Conservation (phyloP, 2,329 filamentous ascomycete genomes). For the Teratosphaeria nubilosa region DNA sequence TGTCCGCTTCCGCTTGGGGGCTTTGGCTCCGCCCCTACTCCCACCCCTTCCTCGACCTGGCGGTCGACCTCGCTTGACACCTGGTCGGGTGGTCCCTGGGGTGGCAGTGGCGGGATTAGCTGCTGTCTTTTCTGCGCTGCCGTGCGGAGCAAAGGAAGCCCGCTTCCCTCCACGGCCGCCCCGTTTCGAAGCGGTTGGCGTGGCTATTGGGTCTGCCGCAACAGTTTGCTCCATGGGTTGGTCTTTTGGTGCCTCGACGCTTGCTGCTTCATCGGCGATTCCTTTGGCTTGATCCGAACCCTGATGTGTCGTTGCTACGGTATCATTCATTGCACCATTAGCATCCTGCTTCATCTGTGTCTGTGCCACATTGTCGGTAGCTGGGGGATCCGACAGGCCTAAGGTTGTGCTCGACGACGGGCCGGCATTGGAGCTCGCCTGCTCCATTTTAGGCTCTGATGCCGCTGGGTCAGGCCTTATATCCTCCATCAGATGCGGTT, state of each 20-base stretch:
- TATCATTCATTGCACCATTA: not conserved
- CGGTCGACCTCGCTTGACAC: slow-evolving; percentile 7
- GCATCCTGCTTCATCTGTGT: slow-evolving; percentile 14
- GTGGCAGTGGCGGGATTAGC: not conserved
- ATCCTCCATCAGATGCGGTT: too few relatives aligned
- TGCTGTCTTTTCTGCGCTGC: not conserved
- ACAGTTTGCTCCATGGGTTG: not conserved
- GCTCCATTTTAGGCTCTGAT: not conserved
- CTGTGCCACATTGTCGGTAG: not conserved
- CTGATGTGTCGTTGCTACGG: not conserved
- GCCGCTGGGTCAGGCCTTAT: not conserved
- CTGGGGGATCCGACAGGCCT: not conserved
- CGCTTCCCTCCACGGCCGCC: slow-evolving; percentile 2
- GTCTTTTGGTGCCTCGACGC: not conserved
- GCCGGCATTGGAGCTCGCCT: not conserved
- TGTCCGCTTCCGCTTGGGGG: slow-evolving; percentile 26
- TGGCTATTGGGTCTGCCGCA: not conserved
- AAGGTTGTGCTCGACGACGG: not conserved
- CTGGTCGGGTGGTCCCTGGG: not conserved
- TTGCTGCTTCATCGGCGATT: not conserved
- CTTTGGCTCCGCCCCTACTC: slow-evolving; percentile 25
- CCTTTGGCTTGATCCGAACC: not conserved
- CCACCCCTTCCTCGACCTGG: slow-evolving; percentile 20
- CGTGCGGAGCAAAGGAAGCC: not conserved
- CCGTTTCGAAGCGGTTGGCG: slow-evolving; percentile 4